Evolutionary conservation across 306 rosid species (phyloP).

Genomic region (Benincasa hispida): DNA sequence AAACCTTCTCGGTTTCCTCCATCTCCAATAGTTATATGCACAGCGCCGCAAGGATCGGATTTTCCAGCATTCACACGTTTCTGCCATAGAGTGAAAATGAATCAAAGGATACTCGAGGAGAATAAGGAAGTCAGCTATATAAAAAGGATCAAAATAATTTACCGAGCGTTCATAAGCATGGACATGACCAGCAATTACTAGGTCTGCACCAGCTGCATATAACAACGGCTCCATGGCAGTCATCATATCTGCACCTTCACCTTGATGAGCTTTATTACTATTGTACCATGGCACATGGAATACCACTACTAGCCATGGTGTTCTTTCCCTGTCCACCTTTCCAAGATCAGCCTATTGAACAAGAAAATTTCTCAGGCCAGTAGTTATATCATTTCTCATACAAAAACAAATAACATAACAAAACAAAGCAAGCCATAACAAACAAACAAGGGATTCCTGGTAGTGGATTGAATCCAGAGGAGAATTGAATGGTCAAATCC

Average conservation of each 20-base stretch:
- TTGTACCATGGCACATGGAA: slow-evolving; percentile 95
- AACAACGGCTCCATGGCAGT: slow-evolving; percentile 68
- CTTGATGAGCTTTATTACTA: slow-evolving; percentile 76
- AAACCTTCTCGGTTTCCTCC: slow-evolving; percentile 92
- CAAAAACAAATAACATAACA: no score
- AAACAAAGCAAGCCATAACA: no score
- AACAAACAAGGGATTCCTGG: not conserved
- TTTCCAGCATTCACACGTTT: slow-evolving; percentile 55
- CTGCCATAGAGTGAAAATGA: slow-evolving; percentile 20
- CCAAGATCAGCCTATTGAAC: slow-evolving; percentile 47
- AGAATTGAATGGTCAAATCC: not conserved
- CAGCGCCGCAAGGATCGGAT: slow-evolving; percentile 64
- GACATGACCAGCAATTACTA: slow-evolving; percentile 74
- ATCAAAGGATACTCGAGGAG: not conserved
- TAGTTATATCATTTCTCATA: not conserved
- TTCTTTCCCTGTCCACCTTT: slow-evolving; percentile 61
- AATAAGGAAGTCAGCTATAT: not conserved
- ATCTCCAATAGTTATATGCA: slow-evolving; percentile 85
- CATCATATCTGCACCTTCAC: slow-evolving; percentile 80
- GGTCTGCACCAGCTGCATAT: slow-evolving; percentile 61
- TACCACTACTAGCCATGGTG: slow-evolving; percentile 73
- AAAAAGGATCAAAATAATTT: slow-evolving; percentile 3
- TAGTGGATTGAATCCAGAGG: not conserved
- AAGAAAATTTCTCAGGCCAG: not conserved
- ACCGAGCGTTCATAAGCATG: slow-evolving; percentile 95